A percentile compares a stretch with the other conserved stretches of the same genome.
These are phyloP conservation scores for Alternaria gansuensis DNA, from an alignment of 2,329 filamentous ascomycete species.

Conservation along the genomic window DNA sequence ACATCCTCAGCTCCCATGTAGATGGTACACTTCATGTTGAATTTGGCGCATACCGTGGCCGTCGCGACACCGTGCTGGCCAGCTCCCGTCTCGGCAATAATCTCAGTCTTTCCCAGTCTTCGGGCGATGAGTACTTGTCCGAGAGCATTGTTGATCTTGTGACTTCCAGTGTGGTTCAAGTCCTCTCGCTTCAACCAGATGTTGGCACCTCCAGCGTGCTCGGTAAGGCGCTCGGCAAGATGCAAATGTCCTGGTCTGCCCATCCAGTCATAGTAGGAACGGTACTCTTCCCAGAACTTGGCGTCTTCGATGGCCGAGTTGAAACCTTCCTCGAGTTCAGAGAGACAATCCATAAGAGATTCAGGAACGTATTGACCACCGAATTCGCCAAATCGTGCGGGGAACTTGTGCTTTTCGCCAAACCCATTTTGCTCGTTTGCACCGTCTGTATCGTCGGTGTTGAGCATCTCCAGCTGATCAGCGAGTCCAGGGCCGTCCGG, in stretches of 20 bases:
- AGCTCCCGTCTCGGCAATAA: slow-evolving; percentile 97
- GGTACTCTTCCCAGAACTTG: slow-evolving; percentile 95
- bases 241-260: slow-evolving; percentile 92
- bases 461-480: slow-evolving; percentile 85
- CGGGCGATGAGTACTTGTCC: slow-evolving; percentile 89
- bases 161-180: slow-evolving; percentile 94
- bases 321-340: slow-evolving; percentile 90
- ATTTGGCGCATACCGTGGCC: slow-evolving; percentile 96
- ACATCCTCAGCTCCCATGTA: slow-evolving; percentile 99
- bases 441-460: slow-evolving; percentile 61
- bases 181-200: slow-evolving; percentile 99
- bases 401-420: slow-evolving; percentile 64
- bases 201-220: slow-evolving; percentile 88
- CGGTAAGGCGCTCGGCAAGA: slow-evolving; percentile 84
- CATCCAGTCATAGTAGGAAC: slow-evolving; percentile 97
- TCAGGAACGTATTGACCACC: slow-evolving; percentile 98
- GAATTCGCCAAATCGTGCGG: slow-evolving; percentile 91
- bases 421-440: slow-evolving; percentile 41
- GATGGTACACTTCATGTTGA: slow-evolving; percentile 96
- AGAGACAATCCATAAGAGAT: slow-evolving; percentile 95
- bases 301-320: slow-evolving; percentile 85
- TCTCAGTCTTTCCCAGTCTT: slow-evolving; percentile 90
- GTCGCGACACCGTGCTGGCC: slow-evolving; percentile 98
- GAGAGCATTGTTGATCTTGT: slow-evolving; percentile 99
- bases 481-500: slow-evolving; percentile 73